phyloP scores from a whole-genome alignment of 179 eudicot species.

The Corrigiola litoralis region DNA sequence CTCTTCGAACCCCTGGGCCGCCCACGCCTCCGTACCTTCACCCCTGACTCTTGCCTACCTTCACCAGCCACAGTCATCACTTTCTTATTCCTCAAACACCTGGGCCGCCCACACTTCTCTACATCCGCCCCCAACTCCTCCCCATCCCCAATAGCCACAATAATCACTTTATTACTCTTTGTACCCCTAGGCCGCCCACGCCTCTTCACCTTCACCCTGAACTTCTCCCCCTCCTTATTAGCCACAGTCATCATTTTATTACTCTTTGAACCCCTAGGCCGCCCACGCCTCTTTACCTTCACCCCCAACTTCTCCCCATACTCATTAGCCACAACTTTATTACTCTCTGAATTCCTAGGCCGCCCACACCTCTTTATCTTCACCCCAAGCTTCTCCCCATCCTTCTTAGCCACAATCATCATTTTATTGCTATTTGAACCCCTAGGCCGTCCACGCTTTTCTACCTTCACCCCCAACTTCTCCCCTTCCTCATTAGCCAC shows the following conservation, averaged over 20 bases:
- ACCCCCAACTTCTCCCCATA: not conserved
- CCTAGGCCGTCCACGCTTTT: not conserved
- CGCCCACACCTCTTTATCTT: conserved; percentile 1
- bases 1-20: conserved; percentile 2
- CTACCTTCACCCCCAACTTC: not conserved
- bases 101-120: not conserved
- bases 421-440: conserved; percentile 1
- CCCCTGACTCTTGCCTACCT: too few relatives aligned
- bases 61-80: not conserved
- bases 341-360: too few relatives aligned
- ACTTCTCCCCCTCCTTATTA: conserved; percentile 1
- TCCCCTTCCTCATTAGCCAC: not conserved
- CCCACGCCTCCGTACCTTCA: conserved; percentile 8
- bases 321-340: conserved; percentile 3
- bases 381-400: not conserved
- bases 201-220: not conserved
- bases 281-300: conserved; percentile 2
- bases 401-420: not conserved
- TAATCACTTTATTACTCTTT: not conserved
- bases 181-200: conserved; percentile 3
- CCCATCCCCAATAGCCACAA: too few relatives aligned
- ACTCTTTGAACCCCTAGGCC: not conserved
- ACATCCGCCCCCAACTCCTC: not conserved
- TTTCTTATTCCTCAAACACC: not conserved
- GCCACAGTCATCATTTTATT: not conserved